Evolutionary conservation across 495 filamentous ascomycete species (phyloP).

Genomic region (Penicillium macrosclerotiorum): DNA sequence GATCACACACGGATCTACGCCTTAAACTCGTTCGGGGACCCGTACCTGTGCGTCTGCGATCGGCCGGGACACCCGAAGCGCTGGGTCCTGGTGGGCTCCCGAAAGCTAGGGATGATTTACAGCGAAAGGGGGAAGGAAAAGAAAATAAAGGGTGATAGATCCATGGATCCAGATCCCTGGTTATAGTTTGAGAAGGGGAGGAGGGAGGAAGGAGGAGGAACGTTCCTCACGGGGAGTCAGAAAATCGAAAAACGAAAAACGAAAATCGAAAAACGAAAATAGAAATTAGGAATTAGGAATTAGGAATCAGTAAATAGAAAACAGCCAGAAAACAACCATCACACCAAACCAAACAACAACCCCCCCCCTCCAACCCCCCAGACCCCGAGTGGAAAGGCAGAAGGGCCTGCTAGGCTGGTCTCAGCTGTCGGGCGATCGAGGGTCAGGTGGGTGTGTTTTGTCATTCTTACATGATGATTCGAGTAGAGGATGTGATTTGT

Average conservation of each 20-base stretch:
- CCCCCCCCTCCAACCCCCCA: too few species aligned
- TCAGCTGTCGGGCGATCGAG: too few species aligned
- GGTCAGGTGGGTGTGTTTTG: slow-evolving; percentile 7
- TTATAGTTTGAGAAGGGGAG: background rate
- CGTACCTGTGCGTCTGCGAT: slow-evolving; percentile 18
- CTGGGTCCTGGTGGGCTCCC: slow-evolving; percentile 24
- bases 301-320: background rate
- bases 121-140: background rate
- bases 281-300: background rate
- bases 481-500: slow-evolving; percentile 8
- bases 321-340: background rate
- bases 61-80: slow-evolving; percentile 28
- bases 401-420: too few species aligned
- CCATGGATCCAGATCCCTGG: background rate
- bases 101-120: slow-evolving; percentile 8
- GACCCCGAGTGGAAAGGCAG: too few species aligned
- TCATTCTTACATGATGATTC: background rate
- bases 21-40: slow-evolving; percentile 20
- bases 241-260: background rate
- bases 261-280: background rate
- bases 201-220: background rate
- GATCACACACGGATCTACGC: slow-evolving; percentile 21
- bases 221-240: too few species aligned
- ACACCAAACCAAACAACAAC: too few species aligned
- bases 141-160: background rate